Evolutionary conservation across 2,329 filamentous ascomycete species (phyloP), one percentile per base, ranked within the genome.

Genomic region (Sarocladiaceae sp.): DNA sequence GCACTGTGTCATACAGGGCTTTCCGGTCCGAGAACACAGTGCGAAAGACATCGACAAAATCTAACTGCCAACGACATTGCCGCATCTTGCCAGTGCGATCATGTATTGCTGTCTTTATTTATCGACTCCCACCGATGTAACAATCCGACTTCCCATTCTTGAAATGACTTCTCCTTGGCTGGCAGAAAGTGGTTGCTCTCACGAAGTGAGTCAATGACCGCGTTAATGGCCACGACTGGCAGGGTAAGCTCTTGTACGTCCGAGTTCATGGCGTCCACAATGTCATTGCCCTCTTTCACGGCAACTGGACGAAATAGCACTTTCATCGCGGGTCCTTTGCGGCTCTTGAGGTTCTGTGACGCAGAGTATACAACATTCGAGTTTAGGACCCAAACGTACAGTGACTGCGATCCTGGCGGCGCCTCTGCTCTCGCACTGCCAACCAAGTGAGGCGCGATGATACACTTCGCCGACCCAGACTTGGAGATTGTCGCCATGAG

Each of bases 131-230:
- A 67, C 41, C 62, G 56, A 33, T 74, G 70, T 47, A 88, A 55
- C 15, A 88, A 57, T 2, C 80, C 82, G 4, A 88, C 79, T 20
- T 72, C 71, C 83, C 83, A 88, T n/a, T 73, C 75, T 55, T 76
- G 70, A 51, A 85, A 84, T 21, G 53, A 63, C 45, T 78, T 69
- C 47, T 82, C 77, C 7, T 65, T 65, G 1, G 51, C 56, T 2
- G 83, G 83, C 7, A 88, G 57, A 13, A 79, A 55, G 3, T 49
- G 33, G 27, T 70, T 76, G 50, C 74, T 80, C 6, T 55, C 55
- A 10, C 64, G 56, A 20, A 88, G 61, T 9, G 59, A 62, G 5
- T 54, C 49, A 1, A 59, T 51, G 6, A 82, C 59, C 23, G 64
- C 63, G 4, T 57, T 46, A 21, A 82, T 75, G 4, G 76, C 68